These are phyloP conservation scores for Macaranga tanarius DNA, from an alignment of 441 rosid genomes.

Conservation along the genomic window DNA sequence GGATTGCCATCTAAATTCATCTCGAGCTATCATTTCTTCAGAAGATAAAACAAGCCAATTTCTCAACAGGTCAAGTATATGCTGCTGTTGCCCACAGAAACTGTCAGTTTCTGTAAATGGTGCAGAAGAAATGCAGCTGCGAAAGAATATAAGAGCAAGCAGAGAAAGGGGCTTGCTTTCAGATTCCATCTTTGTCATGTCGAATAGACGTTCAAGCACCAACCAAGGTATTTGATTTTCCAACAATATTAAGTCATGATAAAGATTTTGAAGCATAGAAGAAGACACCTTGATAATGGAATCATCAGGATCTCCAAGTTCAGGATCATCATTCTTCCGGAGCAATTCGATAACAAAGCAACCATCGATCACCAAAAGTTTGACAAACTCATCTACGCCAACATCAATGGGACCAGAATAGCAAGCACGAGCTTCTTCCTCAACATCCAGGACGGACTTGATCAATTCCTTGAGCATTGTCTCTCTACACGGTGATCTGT, in stretches of 20 bases:
- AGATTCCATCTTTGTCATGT: conserved; percentile 5
- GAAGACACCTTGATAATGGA: conserved; percentile 28
- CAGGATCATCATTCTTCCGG: neutral
- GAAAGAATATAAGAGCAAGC: conserved; percentile 24
- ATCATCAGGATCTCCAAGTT: conserved; percentile 6
- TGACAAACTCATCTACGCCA: neutral
- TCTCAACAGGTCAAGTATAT: conserved; percentile 26
- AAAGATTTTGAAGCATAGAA: conserved; percentile 19
- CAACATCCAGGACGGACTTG: neutral
- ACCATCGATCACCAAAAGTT: conserved; percentile 31
- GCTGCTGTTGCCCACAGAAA: conserved; percentile 19
- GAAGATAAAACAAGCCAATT: conserved; percentile 7
- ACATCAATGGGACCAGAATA: neutral
- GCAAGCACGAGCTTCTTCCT: neutral
- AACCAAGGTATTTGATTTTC: conserved; percentile 7
- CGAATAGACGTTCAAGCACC: conserved; percentile 30
- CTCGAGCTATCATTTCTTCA: neutral
- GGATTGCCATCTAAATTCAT: conserved; percentile 8
- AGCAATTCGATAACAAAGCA: conserved; percentile 33
- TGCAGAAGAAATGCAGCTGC: conserved; percentile 8
- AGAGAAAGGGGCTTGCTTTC: conserved; percentile 14
- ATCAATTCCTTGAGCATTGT: neutral
- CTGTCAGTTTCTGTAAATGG: neutral
- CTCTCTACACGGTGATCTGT: neutral
- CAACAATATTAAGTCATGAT: conserved; percentile 33